phyloP scores from a whole-genome alignment of 306 rosid species.

The Vigna reflexopilosa region DNA sequence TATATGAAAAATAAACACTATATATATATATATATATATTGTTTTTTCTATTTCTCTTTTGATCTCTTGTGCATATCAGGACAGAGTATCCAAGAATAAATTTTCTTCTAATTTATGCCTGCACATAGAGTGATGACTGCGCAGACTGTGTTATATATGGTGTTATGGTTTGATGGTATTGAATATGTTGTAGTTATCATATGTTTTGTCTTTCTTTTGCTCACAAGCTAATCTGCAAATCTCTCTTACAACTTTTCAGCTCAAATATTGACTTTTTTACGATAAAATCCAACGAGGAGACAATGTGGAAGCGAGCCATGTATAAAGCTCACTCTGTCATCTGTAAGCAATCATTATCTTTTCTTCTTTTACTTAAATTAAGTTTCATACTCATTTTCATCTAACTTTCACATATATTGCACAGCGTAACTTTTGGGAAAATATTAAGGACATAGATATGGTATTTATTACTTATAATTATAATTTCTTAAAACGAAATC shows the following conservation, averaged over 20 bases:
- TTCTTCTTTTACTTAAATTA: background rate
- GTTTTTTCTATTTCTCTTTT: no score
- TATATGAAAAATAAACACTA: no score
- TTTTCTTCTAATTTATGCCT: background rate
- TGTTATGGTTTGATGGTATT: background rate
- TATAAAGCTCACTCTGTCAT: slow-evolving; percentile 48
- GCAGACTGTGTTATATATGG: background rate
- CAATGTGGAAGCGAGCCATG: slow-evolving; percentile 48
- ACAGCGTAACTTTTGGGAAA: no score
- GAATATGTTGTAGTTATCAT: background rate
- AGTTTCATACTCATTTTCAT: background rate
- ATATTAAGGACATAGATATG: no score
- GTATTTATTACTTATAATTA: no score
- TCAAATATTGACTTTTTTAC: slow-evolving; percentile 34
- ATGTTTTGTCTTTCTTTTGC: background rate
- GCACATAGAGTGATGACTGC: background rate
- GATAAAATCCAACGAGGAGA: slow-evolving; percentile 13
- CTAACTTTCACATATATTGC: no score
- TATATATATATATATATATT: no score
- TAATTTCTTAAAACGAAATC: no score
- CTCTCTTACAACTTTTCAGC: slow-evolving; percentile 43
- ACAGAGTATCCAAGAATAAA: background rate
- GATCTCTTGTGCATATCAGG: no score
- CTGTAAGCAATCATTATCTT: slow-evolving; percentile 39
- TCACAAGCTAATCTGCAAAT: slow-evolving; percentile 7